Evolutionary conservation across 148 eudicot species (phyloP).

Genomic region (Drosera capensis): DNA sequence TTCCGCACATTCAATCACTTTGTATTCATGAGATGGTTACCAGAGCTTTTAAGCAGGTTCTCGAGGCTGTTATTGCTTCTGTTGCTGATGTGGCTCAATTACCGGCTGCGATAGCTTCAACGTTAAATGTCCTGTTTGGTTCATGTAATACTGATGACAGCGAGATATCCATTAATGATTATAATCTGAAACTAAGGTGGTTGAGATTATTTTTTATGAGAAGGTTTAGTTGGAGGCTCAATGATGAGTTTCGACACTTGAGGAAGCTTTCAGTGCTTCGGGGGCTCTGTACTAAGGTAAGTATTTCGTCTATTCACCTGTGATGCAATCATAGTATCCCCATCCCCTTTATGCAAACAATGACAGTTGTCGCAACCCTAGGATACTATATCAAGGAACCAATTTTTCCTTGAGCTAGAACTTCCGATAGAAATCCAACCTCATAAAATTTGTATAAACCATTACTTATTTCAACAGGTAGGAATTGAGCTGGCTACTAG

Average conservation of each 20-base stretch:
- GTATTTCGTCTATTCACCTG: not conserved
- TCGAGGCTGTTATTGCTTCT: slow-evolving; percentile 82
- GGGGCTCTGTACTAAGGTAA: slow-evolving; percentile 89
- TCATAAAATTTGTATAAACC: too few relatives aligned
- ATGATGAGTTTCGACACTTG: slow-evolving; percentile 63
- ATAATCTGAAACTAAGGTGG: slow-evolving; percentile 55
- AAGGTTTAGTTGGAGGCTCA: slow-evolving; percentile 69
- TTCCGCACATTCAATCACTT: slow-evolving; percentile 96
- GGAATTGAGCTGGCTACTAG: slow-evolving; percentile 88
- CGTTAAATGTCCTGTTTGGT: slow-evolving; percentile 73
- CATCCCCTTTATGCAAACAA: too few relatives aligned
- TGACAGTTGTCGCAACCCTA: too few relatives aligned
- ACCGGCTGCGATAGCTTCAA: slow-evolving; percentile 61
- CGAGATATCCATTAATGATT: slow-evolving; percentile 18
- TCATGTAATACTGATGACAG: slow-evolving; percentile 18
- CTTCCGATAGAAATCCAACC: too few relatives aligned
- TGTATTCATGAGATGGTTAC: slow-evolving; percentile 98
- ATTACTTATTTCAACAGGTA: slow-evolving; percentile 31
- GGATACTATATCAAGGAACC: too few relatives aligned
- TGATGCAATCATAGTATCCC: too few relatives aligned
- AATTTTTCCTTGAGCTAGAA: too few relatives aligned
- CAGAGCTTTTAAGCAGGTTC: slow-evolving; percentile 85
- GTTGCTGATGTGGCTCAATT: slow-evolving; percentile 37
- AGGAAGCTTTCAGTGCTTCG: slow-evolving; percentile 77
- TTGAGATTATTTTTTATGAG: slow-evolving; percentile 42